Evolutionary conservation across 1,284 basidiomycete genomes (phyloP).

Genomic region (Phylloboletellus chloephorus): DNA sequence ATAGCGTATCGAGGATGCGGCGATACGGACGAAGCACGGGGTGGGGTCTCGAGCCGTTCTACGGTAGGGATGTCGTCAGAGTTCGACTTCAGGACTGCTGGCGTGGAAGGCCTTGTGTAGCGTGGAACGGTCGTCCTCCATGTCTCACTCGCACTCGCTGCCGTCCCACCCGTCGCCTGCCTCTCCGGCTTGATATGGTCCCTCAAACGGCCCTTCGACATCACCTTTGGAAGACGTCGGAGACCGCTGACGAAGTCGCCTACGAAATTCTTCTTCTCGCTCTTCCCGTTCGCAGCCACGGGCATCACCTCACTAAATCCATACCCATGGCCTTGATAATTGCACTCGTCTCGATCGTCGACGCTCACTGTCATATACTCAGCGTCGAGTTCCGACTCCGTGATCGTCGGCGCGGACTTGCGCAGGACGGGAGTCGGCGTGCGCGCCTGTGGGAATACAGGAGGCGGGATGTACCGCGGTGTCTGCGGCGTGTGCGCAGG

Average conservation of each 20-base stretch:
- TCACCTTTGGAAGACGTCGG: slow-evolving; percentile 30
- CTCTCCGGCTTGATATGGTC: slow-evolving; percentile 23
- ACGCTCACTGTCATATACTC: slow-evolving; percentile 34
- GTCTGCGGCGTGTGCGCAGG: slow-evolving; percentile 31
- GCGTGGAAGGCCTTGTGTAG: slow-evolving; percentile 16
- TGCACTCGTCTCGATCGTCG: slow-evolving; percentile 23
- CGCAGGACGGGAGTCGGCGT: slow-evolving; percentile 27
- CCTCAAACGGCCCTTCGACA: slow-evolving; percentile 27
- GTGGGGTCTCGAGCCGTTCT: slow-evolving; percentile 25
- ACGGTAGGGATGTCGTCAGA: slow-evolving; percentile 31
- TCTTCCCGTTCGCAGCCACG: slow-evolving; percentile 21
- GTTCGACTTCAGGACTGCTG: slow-evolving; percentile 19
- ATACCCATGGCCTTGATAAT: slow-evolving; percentile 19
- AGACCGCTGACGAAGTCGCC: slow-evolving; percentile 30
- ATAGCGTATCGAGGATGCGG: slow-evolving; percentile 15
- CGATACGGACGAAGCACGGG: slow-evolving; percentile 25
- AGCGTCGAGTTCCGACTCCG: slow-evolving; percentile 31
- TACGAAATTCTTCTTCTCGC: slow-evolving; percentile 30
- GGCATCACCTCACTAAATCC: slow-evolving; percentile 25
- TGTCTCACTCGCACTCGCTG: slow-evolving; percentile 8
- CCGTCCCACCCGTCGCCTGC: slow-evolving; percentile 11
- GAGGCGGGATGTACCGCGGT: slow-evolving; percentile 20
- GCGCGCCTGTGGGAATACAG: slow-evolving; percentile 23
- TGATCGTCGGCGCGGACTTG: slow-evolving; percentile 30
- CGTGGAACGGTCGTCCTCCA: slow-evolving; percentile 14